Evolutionary conservation across 257 asterid genomes (phyloP), one percentile per base, ranked within the genome.

Genomic region (Cruciata laevipes): DNA sequence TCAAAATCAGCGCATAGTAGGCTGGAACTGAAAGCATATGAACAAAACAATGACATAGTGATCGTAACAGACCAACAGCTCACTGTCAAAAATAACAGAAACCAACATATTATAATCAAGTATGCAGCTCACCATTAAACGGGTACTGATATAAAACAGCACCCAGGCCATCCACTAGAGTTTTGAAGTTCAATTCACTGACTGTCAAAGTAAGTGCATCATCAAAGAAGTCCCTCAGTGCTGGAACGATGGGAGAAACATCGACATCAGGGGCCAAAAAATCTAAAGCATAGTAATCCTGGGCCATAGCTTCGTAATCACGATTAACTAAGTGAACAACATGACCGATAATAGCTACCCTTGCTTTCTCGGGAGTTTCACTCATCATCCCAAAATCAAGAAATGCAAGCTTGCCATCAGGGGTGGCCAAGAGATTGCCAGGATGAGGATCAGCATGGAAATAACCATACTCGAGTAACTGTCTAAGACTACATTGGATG

Each of bases 371-470:
- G 55, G 99, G 96, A 74, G 98, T 90, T 82, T 94, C 99, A 70
- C 99, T 94, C 97, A 94, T 94, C 99, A 94, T 94, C 74, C 99
- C 97, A 79, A 94, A 90, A 83, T 94, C 99, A 74, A 94, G 82
- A 84, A 90, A 94, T 67, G 99, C 99, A 74, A 94, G 99, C 81
- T 88, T 94, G 70, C 99, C 97, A 62, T 94, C 96, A 31, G 96
- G 95, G 33, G 99, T 94, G 37, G 97, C 99, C 74, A 90, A 80
- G 63, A 90, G 95, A 76, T 94, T 94, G 62, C 99, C 99, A 30
- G 99, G 99, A 82, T 94, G 99, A 71, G 99, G 99, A 84, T 94
- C 99, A 25, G 97, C 99, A 80, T 94, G 99, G 78, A 94, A 94
- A 75, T 94, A 94, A 38, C 99, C 99, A 32, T 94, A 90, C 83